Base-by-base conservation (phyloP, 2,329 filamentous ascomycete species). In the Domatiomyces globalis region DNA sequence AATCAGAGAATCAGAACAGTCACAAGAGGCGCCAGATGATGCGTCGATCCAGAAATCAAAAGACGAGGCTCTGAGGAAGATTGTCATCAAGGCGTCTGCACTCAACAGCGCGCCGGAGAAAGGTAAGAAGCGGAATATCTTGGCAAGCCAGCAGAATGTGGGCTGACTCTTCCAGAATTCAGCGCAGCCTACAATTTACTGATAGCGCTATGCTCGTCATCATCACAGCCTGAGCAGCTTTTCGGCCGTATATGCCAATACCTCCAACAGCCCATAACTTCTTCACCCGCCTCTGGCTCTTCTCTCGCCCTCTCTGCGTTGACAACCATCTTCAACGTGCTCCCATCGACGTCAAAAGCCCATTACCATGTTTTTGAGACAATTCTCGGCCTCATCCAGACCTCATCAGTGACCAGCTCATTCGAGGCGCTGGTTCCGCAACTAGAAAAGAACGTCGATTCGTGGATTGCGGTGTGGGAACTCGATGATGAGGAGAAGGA, bases 111-210 rank as follows among this genome's bases (percentile, higher is more conserved):
- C 88, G 51, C 87, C 90, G 53, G 92, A 98, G 77, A 94, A 92
- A 78, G 78, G 79, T 81, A 58, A 57, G 61, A 60, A 50, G 43
- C 27, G 36, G 29, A 43, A 43, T 43, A 25, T 29, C 42, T 45
- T 29, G 22, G 25, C 43, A 19, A 45, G 19, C 5, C 12, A 20
- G 33, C 43, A 10, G 12, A 49, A 25, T 22, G 27, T 46, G 59
- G 45, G 58, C 55, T 50, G 50, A 44, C 52, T 52, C 60, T 67
- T 54, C 58, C 64, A 82, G 90, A 96, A 71, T 92, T 95, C 68
- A 89, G 87, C 55, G 84, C 90, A 54, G 87, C 90, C 55, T 95
- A 95, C 74, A 96, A 98, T 73, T 84, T 96, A 62, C 83, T 98
- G 68, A 83, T 96, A 65, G 87, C 95, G 74, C 83, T 98, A 54